Conservation (phyloP, 2,329 filamentous ascomycete species). For the Aphanocladium album region DNA sequence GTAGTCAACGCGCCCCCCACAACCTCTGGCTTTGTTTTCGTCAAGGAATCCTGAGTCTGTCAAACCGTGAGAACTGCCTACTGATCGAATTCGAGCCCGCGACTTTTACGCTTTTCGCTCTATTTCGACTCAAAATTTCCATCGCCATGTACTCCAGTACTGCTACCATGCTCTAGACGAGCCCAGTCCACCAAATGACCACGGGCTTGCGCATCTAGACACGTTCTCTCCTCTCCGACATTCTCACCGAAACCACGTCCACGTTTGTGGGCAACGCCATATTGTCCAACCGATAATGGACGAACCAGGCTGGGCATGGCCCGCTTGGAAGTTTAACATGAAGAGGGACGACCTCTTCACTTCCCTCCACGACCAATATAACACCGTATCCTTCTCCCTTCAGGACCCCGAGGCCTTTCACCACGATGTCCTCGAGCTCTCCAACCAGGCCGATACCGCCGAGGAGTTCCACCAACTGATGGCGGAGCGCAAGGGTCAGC, state of each 20-base stretch:
- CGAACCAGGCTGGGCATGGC: slow-evolving; percentile 50
- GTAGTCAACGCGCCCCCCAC: slow-evolving; percentile 15
- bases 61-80: slow-evolving; percentile 5
- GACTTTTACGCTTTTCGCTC: slow-evolving; percentile 5
- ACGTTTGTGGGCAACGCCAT: slow-evolving; percentile 4
- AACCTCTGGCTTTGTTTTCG: slow-evolving; percentile 15
- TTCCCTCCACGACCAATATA: slow-evolving; percentile 55
- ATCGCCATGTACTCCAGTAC: slow-evolving; percentile 19
- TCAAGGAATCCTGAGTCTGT: slow-evolving; percentile 12
- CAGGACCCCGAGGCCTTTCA: slow-evolving; percentile 58
- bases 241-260: slow-evolving; percentile 13
- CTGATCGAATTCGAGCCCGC: slow-evolving; percentile 10
- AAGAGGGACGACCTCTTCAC: slow-evolving; percentile 54
- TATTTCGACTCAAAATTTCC: slow-evolving; percentile 9
- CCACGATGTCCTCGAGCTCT: slow-evolving; percentile 56
- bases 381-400: slow-evolving; percentile 51
- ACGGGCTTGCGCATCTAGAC: slow-evolving; percentile 7
- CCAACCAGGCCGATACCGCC: slow-evolving; percentile 42
- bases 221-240: slow-evolving; percentile 12
- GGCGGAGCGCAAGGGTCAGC: slow-evolving; percentile 48
- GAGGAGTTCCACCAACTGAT: slow-evolving; percentile 52
- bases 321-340: slow-evolving; percentile 59
- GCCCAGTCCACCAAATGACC: slow-evolving; percentile 12
- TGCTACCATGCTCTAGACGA: slow-evolving; percentile 17
- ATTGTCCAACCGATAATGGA: slow-evolving; percentile 41